Base-by-base conservation (phyloP, 192 early-diverging fungal species). In the Entrophospora sp. region DNA sequence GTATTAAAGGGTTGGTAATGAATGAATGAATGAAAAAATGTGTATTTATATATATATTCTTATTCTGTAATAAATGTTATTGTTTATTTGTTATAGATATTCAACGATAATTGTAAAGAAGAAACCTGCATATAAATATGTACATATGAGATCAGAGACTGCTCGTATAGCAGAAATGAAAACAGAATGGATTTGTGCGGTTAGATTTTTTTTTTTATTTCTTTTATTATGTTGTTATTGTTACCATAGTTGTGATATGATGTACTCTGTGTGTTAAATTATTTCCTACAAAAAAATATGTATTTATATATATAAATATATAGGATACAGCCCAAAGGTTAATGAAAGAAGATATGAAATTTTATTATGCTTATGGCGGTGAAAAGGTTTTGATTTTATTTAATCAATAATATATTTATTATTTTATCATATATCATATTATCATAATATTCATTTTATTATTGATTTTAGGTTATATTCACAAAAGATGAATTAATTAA, bases 331-430 rank as follows among this genome's bases (percentile, higher is more conserved):
- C 65, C 2, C 73, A 85, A 46, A 71, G 66, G 3, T 63, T 88
- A 8, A 46, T 71, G n/a, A 46, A 68, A 3, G 55, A 69, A 0
- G 89, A 92, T 55, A 72, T 91, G 60, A 88, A 89, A 53, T 84
- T 78, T 25, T 85, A 68, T 62, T 92, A 80, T 76, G 62, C 64
- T 27, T 88, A 84, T 75, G 91, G 91, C 30, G 88, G 83, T 3
- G 68, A 75, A 51, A 85, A 83, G 60, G 85, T 89, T 44, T 9
- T 9, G 3, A 12, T 13, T 30, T 24, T 65, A 2, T 45, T 24
- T n/a, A 45, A 1, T 31, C 16, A 46, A 31, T 30, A 31, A 4
- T 5, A 16, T 62, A 31, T 22, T 37, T 58, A 37, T 37, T 20
- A 37, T 7, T 20, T 37, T 31, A 20, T 13, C 3, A 45, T 18